Conservation (phyloP, 2,329 filamentous ascomycete genomes). For the Aspergillus oerlinghausenensis region DNA sequence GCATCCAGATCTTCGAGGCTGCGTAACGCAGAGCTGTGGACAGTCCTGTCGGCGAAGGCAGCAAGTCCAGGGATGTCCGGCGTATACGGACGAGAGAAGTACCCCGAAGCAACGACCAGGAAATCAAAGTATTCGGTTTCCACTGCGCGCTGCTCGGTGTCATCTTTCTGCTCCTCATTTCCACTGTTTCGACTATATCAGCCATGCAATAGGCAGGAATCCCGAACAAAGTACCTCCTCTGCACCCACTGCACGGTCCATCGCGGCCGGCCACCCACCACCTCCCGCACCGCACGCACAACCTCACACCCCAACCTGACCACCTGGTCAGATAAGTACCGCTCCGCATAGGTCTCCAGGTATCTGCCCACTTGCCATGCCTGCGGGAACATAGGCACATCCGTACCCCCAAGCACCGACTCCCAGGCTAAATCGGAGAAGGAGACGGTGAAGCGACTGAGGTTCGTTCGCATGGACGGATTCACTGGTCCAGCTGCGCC, state of each 20-base stretch:
- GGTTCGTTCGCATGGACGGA: slow-evolving; percentile 57
- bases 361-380: slow-evolving; percentile 76
- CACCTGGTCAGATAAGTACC: slow-evolving; percentile 49
- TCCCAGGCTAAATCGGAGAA: slow-evolving; percentile 65
- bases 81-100: slow-evolving; percentile 62
- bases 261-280: slow-evolving; percentile 20
- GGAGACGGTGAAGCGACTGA: slow-evolving; percentile 68
- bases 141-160: slow-evolving; percentile 2
- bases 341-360: slow-evolving; percentile 58
- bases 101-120: slow-evolving; percentile 69
- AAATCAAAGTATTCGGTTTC: slow-evolving; percentile 56
- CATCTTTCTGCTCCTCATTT: neutral
- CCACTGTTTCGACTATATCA: neutral
- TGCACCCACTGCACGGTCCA: slow-evolving; percentile 37
- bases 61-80: slow-evolving; percentile 41
- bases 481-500: slow-evolving; percentile 44
- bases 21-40: slow-evolving; percentile 67
- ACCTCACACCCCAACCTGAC: slow-evolving; percentile 48
- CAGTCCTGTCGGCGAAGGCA: slow-evolving; percentile 44
- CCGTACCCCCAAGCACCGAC: slow-evolving; percentile 35
- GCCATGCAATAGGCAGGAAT: neutral
- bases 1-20: slow-evolving; percentile 38
- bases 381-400: slow-evolving; percentile 62
- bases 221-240: slow-evolving; percentile 11
- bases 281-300: slow-evolving; percentile 25